These are phyloP conservation scores for Ananas comosus DNA, from an alignment of 176 grass and related monocot genomes.

Conservation along the genomic window DNA sequence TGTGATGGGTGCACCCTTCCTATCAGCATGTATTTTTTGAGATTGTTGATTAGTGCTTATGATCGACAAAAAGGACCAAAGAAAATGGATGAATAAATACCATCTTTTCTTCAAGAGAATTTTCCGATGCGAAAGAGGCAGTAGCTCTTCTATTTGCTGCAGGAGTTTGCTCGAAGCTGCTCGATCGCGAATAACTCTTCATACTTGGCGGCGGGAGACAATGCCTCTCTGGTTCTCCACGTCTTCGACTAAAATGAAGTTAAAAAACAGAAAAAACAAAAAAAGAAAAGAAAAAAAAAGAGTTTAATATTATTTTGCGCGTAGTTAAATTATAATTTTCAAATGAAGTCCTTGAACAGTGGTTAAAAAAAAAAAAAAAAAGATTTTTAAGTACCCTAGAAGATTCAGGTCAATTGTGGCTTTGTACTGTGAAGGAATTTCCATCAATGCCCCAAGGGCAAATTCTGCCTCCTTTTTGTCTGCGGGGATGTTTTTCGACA, in stretches of 20 bases:
- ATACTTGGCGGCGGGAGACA: constrained; percentile 57
- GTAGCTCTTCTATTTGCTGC: constrained; percentile 27
- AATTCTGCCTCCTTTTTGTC: constrained; percentile 90
- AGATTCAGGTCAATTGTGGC: constrained; percentile 93
- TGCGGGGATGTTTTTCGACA: constrained; percentile 74
- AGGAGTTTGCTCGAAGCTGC: constrained; percentile 53
- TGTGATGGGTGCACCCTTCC: neutral
- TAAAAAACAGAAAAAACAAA: neutral
- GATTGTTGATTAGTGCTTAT: neutral
- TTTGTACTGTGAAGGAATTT: constrained; percentile 89
- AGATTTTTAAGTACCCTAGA: constrained; percentile 46
- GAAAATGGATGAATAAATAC: constrained; percentile 30
- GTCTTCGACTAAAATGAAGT: constrained; percentile 42
- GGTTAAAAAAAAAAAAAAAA: constrained; percentile 3
- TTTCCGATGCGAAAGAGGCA: constrained; percentile 32
- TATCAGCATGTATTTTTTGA: neutral
- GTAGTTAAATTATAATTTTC: constrained; percentile 4
- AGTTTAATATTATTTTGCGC: constrained; percentile 7
- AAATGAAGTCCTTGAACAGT: neutral
- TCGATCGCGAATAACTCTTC: constrained; percentile 54
- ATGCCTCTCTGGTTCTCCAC: constrained; percentile 48
- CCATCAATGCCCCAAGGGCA: constrained; percentile 88
- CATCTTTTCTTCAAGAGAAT: constrained; percentile 46
- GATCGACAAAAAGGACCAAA: constrained; percentile 1
- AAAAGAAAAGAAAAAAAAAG: constrained; percentile 25